phyloP scores from a whole-genome alignment of 208 protist genomes.

The Crithidia thermophila region DNA sequence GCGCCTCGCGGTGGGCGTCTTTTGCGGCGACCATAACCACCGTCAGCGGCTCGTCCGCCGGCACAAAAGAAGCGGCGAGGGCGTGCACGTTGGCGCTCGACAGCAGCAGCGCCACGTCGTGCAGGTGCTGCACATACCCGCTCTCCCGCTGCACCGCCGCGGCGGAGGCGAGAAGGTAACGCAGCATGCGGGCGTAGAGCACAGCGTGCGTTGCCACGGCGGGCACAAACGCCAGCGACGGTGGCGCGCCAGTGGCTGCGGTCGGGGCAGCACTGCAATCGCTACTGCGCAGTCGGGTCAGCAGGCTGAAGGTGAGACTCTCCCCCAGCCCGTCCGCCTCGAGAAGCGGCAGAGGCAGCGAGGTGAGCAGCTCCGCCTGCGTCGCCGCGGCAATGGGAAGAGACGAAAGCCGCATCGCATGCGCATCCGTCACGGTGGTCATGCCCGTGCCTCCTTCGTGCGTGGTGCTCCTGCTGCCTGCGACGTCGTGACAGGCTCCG shows the following conservation, averaged over 20 bases:
- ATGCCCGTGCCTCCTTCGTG: not conserved
- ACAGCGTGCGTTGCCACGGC: slow-evolving; percentile 36
- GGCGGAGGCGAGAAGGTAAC: slow-evolving; percentile 29
- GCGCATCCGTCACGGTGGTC: not conserved
- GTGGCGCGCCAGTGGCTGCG: not conserved
- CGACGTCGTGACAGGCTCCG: slow-evolving; percentile 10
- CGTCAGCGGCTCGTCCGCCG: slow-evolving; percentile 31
- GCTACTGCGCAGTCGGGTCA: slow-evolving; percentile 2
- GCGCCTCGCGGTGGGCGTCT: slow-evolving; percentile 30
- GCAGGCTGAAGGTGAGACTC: slow-evolving; percentile 26
- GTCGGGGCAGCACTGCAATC: slow-evolving; percentile 1
- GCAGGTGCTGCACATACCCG: slow-evolving; percentile 30
- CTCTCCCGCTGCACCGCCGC: slow-evolving; percentile 8
- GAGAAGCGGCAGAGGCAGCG: slow-evolving; percentile 17
- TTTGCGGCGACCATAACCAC: slow-evolving; percentile 51
- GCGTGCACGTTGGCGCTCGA: slow-evolving; percentile 48
- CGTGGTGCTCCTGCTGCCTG: not conserved
- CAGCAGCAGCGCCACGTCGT: slow-evolving; percentile 40
- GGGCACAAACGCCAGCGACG: slow-evolving; percentile 20
- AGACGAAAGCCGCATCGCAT: not conserved
- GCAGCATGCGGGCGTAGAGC: slow-evolving; percentile 55
- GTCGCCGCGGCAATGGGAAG: slow-evolving; percentile 18
- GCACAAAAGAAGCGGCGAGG: slow-evolving; percentile 63
- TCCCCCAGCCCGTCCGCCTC: slow-evolving; percentile 10
- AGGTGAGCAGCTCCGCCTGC: slow-evolving; percentile 29